Evolutionary conservation across 1,139 yeast species (phyloP).

Genomic region (Scheffersomyces segobiensis): DNA sequence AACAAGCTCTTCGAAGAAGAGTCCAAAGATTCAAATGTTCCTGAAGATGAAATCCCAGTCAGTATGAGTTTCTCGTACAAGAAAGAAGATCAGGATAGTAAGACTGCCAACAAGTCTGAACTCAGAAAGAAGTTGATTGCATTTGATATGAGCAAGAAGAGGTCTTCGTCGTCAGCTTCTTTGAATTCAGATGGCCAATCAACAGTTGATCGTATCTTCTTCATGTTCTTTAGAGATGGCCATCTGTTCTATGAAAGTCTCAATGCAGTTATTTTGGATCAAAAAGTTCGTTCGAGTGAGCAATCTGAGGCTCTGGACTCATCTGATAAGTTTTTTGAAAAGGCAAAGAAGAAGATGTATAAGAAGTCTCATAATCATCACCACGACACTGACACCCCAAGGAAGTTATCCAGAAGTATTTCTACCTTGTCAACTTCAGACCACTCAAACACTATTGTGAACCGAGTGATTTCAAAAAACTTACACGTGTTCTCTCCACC

Average conservation of each 20-base stretch:
- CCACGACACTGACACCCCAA: neutral
- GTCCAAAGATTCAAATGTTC: slow-evolving; percentile 4
- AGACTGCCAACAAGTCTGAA: neutral
- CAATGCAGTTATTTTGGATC: slow-evolving; percentile 19
- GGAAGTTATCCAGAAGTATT: slow-evolving; percentile 9
- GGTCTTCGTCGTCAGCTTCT: slow-evolving; percentile 16
- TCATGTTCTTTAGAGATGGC: slow-evolving; percentile 59
- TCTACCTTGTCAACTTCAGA: slow-evolving; percentile 16
- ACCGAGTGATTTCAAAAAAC: slow-evolving; percentile 7
- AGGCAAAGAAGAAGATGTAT: slow-evolving; percentile 12
- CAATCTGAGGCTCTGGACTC: neutral
- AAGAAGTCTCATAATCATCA: slow-evolving; percentile 1
- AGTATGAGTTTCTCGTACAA: slow-evolving; percentile 21
- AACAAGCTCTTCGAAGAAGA: slow-evolving; percentile 15
- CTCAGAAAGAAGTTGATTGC: slow-evolving; percentile 5
- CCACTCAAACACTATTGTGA: slow-evolving; percentile 6
- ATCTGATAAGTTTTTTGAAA: slow-evolving; percentile 11
- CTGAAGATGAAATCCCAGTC: slow-evolving; percentile 18
- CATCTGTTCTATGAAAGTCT: slow-evolving; percentile 26
- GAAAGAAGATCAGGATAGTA: slow-evolving; percentile 5
- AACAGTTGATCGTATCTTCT: slow-evolving; percentile 42
- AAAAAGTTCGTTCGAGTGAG: slow-evolving; percentile 2
- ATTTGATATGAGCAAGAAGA: slow-evolving; percentile 10
- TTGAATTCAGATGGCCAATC: slow-evolving; percentile 37
- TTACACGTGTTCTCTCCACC: slow-evolving; percentile 8